Evolutionary conservation across 805 yeast species (phyloP).

Genomic region (Brettanomyces sp.): DNA sequence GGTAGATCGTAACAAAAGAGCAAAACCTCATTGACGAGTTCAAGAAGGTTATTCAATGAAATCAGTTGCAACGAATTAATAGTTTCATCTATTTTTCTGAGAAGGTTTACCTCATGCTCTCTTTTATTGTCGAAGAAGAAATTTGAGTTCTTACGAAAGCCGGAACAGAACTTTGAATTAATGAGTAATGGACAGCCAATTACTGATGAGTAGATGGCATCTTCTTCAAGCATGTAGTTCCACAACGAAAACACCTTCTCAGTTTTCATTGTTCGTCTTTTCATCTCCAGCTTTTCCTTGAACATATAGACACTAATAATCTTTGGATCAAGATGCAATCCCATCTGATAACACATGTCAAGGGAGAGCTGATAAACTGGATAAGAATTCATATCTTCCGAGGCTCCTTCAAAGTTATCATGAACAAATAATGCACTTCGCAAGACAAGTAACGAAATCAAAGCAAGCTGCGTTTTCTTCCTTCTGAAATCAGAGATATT

Average conservation of each 20-base stretch:
- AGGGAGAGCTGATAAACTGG: conserved; percentile 5
- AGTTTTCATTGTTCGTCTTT: background rate
- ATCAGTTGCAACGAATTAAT: background rate
- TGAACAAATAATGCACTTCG: background rate
- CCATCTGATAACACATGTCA: conserved; percentile 2
- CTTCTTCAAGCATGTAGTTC: conserved; percentile 9
- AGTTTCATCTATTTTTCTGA: background rate
- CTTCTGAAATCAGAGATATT: background rate
- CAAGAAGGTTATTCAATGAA: background rate
- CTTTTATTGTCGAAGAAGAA: background rate
- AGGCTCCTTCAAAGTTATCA: conserved; percentile 1
- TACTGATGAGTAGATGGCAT: conserved; percentile 6
- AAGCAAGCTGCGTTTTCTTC: background rate
- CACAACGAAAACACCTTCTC: conserved; percentile 5
- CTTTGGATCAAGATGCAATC: conserved; percentile 4
- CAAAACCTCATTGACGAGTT: background rate
- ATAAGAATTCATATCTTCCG: conserved; percentile 4
- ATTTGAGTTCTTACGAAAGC: background rate
- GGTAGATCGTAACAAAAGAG: background rate
- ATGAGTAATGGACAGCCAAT: conserved; percentile 7
- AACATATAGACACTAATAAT: background rate
- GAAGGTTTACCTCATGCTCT: background rate
- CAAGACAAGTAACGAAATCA: background rate
- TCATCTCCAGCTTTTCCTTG: background rate
- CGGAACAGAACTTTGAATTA: conserved; percentile 8